These are phyloP conservation scores for Athelia sp. DNA, from an alignment of 1,284 basidiomycete genomes.

Conservation along the genomic window DNA sequence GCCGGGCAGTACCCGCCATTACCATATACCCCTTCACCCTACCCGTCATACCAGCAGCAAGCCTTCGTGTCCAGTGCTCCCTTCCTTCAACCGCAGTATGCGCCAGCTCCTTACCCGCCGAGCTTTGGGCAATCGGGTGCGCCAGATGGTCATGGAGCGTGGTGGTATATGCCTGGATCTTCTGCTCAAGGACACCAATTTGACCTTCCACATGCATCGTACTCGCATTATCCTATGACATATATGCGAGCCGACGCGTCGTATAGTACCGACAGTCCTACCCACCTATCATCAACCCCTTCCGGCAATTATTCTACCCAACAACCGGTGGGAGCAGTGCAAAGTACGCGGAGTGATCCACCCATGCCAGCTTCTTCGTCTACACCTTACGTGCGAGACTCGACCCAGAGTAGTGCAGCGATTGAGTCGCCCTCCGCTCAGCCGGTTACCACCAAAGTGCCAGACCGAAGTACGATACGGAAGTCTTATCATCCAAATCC, in stretches of 20 bases:
- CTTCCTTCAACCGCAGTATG: constrained; percentile 32
- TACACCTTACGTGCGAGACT: not conserved
- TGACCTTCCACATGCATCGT: constrained; percentile 27
- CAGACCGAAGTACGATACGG: constrained; percentile 11
- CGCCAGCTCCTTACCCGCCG: constrained; percentile 31
- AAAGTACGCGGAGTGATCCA: not conserved
- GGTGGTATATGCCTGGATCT: constrained; percentile 46
- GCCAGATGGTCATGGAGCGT: constrained; percentile 37
- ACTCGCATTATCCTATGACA: constrained; percentile 32
- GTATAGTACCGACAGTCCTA: constrained; percentile 12
- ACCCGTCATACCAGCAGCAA: constrained; percentile 35
- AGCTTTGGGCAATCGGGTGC: constrained; percentile 24
- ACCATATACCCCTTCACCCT: constrained; percentile 34
- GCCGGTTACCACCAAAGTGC: too few relatives aligned
- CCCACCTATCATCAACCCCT: constrained; percentile 5
- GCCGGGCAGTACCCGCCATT: constrained; percentile 33
- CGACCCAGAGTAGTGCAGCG: constrained; percentile 1
- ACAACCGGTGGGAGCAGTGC: too few relatives aligned
- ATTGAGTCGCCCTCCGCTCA: too few relatives aligned
- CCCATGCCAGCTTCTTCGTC: not conserved
- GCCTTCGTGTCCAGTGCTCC: constrained; percentile 31
- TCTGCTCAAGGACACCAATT: constrained; percentile 26
- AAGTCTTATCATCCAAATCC: constrained; percentile 56
- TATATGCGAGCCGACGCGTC: constrained; percentile 23
- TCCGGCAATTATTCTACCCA: not conserved